A percentile compares a stretch with the other conserved stretches of the same genome.
Conservation (phyloP, 306 rosid species). For the Cyclanthera cordifolia region DNA sequence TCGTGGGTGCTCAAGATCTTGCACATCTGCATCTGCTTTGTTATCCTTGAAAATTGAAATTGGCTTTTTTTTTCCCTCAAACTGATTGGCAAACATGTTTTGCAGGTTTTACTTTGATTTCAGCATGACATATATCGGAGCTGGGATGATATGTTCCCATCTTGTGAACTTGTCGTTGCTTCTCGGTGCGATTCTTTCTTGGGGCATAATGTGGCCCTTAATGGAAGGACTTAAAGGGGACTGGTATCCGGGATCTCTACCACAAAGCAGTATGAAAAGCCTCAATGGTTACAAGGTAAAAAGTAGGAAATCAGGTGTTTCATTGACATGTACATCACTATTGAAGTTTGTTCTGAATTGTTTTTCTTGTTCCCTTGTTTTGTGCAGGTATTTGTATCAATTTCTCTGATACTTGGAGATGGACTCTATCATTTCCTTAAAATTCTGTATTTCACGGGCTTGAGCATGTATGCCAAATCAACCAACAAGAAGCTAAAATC, state of each 20-base stretch:
- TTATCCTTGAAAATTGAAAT: not conserved
- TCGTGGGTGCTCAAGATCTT: slow-evolving; percentile 39
- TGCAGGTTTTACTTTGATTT: slow-evolving; percentile 94
- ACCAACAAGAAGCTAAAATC: slow-evolving; percentile 35
- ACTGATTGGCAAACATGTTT: slow-evolving; percentile 20
- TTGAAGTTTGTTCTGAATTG: slow-evolving; percentile 4
- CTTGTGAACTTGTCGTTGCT: slow-evolving; percentile 85
- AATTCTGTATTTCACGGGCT: slow-evolving; percentile 49
- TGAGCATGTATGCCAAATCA: slow-evolving; percentile 37
- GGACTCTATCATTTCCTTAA: slow-evolving; percentile 89
- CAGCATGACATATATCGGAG: slow-evolving; percentile 94
- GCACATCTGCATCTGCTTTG: not conserved
- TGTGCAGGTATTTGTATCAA: slow-evolving; percentile 82
- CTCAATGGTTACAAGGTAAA: slow-evolving; percentile 86
- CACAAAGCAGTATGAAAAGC: slow-evolving; percentile 89
- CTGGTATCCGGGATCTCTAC: slow-evolving; percentile 66
- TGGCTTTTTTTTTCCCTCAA: slow-evolving; percentile 1
- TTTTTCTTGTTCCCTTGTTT: slow-evolving; percentile 16
- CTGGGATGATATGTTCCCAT: slow-evolving; percentile 97
- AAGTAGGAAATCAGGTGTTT: not conserved
- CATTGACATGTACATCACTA: not conserved
- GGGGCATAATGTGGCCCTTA: slow-evolving; percentile 98
- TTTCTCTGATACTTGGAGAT: slow-evolving; percentile 83
- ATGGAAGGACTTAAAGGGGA: slow-evolving; percentile 74
- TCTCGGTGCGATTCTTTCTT: slow-evolving; percentile 82